Percentiles rank a stretch among this genome's conserved stretches.
Evolutionary conservation across 2,329 filamentous ascomycete species (phyloP).

Genomic region (Apiospora rasikravindrae): DNA sequence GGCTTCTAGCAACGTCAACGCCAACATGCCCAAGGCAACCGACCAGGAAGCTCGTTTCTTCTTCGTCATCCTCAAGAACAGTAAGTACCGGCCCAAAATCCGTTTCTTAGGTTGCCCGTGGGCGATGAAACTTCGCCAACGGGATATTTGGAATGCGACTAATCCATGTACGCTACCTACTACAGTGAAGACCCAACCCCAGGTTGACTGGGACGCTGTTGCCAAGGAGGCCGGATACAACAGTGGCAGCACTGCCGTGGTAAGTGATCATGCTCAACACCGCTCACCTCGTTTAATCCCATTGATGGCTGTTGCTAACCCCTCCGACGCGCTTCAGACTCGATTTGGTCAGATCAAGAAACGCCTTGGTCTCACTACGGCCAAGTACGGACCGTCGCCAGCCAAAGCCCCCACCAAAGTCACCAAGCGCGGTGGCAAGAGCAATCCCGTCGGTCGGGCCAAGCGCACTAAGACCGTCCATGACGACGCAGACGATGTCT

Average conservation of each 20-base stretch:
- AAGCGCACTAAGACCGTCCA: background rate
- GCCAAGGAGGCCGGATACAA: slow-evolving; percentile 50
- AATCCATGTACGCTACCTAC: background rate
- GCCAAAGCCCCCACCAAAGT: background rate
- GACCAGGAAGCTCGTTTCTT: slow-evolving; percentile 39
- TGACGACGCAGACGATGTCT: background rate
- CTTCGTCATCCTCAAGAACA: slow-evolving; percentile 50
- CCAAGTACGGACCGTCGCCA: background rate
- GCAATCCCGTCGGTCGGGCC: background rate
- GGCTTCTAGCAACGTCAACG: background rate
- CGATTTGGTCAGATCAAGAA: slow-evolving; percentile 57
- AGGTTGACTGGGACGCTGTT: slow-evolving; percentile 55
- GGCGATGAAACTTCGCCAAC: background rate
- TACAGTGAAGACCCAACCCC: slow-evolving; percentile 43
- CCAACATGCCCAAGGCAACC: background rate
- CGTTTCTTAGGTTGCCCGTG: background rate
- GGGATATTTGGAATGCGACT: background rate
- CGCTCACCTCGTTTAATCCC: background rate
- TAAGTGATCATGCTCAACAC: slow-evolving; percentile 30
- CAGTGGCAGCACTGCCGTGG: slow-evolving; percentile 51
- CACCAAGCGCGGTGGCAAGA: background rate
- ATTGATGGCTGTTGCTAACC: background rate
- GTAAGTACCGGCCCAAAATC: slow-evolving; percentile 19
- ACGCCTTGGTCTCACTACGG: slow-evolving; percentile 45
- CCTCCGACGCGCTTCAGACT: slow-evolving; percentile 34